Percentiles rank a stretch among this genome's conserved stretches.
phyloP scores from a whole-genome alignment of 163 green algal genomes.

The Volvox carteri region DNA sequence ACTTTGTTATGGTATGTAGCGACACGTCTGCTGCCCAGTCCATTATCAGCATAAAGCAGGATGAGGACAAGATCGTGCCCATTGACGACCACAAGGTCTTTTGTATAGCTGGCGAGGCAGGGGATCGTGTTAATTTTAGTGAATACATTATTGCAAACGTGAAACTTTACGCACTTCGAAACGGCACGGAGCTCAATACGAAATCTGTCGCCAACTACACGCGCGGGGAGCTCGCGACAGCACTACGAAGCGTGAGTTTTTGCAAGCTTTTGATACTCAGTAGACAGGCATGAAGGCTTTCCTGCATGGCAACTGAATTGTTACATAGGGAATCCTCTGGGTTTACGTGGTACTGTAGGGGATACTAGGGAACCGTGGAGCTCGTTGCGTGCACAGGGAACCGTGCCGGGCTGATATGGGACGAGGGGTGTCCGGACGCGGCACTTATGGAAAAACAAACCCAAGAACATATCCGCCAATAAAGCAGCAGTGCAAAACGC shows the following conservation, averaged over 20 bases:
- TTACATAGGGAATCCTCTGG: too few species aligned
- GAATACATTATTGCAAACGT: conserved; percentile 97
- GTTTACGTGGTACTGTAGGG: too few species aligned
- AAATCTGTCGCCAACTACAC: conserved; percentile 95
- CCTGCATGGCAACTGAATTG: too few species aligned
- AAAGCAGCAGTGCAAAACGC: too few species aligned
- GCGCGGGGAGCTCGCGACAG: conserved; percentile 93
- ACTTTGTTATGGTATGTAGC: conserved; percentile 96
- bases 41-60: conserved; percentile 98
- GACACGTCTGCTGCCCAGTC: conserved; percentile 91
- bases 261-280: neutral
- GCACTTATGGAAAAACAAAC: too few species aligned
- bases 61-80: conserved; percentile 98
- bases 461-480: too few species aligned
- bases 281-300: too few species aligned
- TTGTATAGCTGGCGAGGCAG: conserved; percentile 90
- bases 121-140: conserved; percentile 96
- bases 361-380: too few species aligned
- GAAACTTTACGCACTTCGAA: conserved; percentile 94
- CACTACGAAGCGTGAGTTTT: conserved; percentile 87
- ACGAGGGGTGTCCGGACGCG: too few species aligned
- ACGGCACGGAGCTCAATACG: conserved; percentile 88
- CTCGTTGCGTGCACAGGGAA: too few species aligned
- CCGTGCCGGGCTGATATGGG: too few species aligned
- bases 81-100: conserved; percentile 95